These are phyloP conservation scores for Cyclocybe cylindracea DNA, from an alignment of 768 basidiomycete species.

Conservation along the genomic window DNA sequence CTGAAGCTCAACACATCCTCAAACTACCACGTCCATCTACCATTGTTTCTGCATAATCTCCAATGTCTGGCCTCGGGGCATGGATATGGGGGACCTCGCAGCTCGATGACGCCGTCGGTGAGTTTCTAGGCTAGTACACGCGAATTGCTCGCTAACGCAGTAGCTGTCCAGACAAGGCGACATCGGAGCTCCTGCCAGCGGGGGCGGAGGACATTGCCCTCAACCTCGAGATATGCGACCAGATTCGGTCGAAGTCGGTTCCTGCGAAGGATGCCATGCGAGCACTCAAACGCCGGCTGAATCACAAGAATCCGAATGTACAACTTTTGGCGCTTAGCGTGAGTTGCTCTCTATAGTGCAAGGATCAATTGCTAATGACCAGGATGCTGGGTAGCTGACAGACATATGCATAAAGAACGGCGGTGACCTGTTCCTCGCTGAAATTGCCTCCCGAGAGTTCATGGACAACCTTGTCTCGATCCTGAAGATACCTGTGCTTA, in stretches of 20 bases:
- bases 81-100: slow-evolving; percentile 84
- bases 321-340: slow-evolving; percentile 86
- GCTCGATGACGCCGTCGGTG: slow-evolving; percentile 82
- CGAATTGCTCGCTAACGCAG: slow-evolving; percentile 4
- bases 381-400: slow-evolving; percentile 55
- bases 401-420: slow-evolving; percentile 97
- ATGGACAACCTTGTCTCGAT: slow-evolving; percentile 92
- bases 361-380: slow-evolving; percentile 1
- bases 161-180: slow-evolving; percentile 77
- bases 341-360: slow-evolving; percentile 31
- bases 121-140: slow-evolving; percentile 22
- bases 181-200: slow-evolving; percentile 82
- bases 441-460: slow-evolving; percentile 87
- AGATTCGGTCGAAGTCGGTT: slow-evolving; percentile 90
- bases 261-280: slow-evolving; percentile 87
- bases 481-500: slow-evolving; percentile 74
- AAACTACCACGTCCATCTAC: too few relatives aligned
- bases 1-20: too few relatives aligned
- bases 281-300: slow-evolving; percentile 81
- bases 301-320: slow-evolving; percentile 96
- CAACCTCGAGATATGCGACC: slow-evolving; percentile 95
- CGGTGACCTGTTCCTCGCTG: slow-evolving; percentile 85
- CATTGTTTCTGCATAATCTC: too few relatives aligned
- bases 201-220: slow-evolving; percentile 90
- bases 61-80: slow-evolving; percentile 61